Percentiles rank a stretch among this genome's conserved stretches.
These are phyloP conservation scores for Amphichorda felina DNA, from an alignment of 2,329 filamentous ascomycete species.

Conservation along the genomic window DNA sequence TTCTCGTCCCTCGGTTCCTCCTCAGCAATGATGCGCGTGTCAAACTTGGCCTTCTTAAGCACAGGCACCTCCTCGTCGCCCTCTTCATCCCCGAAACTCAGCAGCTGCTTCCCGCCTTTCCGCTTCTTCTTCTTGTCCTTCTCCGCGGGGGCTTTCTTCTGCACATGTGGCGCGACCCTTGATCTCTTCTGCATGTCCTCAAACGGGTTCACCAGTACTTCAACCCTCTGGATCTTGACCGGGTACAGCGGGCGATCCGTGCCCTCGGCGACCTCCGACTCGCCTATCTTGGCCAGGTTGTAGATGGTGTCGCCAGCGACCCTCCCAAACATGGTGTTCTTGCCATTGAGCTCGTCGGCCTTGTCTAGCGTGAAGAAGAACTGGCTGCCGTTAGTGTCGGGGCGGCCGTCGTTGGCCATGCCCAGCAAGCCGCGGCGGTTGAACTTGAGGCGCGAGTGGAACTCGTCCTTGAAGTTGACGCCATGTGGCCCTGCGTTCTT, in stretches of 20 bases:
- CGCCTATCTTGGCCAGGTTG: slow-evolving; percentile 87
- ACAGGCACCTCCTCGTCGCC: slow-evolving; percentile 44
- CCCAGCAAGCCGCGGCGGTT: slow-evolving; percentile 81
- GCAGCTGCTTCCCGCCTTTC: slow-evolving; percentile 62
- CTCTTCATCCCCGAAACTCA: slow-evolving; percentile 69
- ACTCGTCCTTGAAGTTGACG: slow-evolving; percentile 66
- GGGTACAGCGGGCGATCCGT: slow-evolving; percentile 80
- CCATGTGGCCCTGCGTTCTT: slow-evolving; percentile 47
- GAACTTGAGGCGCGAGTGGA: slow-evolving; percentile 86
- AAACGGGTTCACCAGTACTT: slow-evolving; percentile 74
- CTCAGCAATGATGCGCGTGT: slow-evolving; percentile 59
- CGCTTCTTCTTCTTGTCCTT: slow-evolving; percentile 54
- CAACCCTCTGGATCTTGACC: slow-evolving; percentile 60
- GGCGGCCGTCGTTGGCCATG: slow-evolving; percentile 83
- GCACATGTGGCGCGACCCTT: slow-evolving; percentile 37
- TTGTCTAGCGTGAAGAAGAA: slow-evolving; percentile 92
- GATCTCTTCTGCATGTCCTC: slow-evolving; percentile 65
- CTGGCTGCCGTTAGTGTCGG: slow-evolving; percentile 81
- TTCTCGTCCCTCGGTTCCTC: slow-evolving; percentile 31
- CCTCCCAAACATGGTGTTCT: slow-evolving; percentile 89
- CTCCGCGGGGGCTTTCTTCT: slow-evolving; percentile 21
- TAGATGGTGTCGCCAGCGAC: slow-evolving; percentile 92
- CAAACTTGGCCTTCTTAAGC: slow-evolving; percentile 67
- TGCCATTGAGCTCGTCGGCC: slow-evolving; percentile 72
- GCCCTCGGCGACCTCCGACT: slow-evolving; percentile 68